A percentile compares a stretch with the other conserved stretches of the same genome.
These are phyloP conservation scores for Gaeumannomyces sp. DNA, from an alignment of 2,329 filamentous ascomycete species.

Conservation along the genomic window DNA sequence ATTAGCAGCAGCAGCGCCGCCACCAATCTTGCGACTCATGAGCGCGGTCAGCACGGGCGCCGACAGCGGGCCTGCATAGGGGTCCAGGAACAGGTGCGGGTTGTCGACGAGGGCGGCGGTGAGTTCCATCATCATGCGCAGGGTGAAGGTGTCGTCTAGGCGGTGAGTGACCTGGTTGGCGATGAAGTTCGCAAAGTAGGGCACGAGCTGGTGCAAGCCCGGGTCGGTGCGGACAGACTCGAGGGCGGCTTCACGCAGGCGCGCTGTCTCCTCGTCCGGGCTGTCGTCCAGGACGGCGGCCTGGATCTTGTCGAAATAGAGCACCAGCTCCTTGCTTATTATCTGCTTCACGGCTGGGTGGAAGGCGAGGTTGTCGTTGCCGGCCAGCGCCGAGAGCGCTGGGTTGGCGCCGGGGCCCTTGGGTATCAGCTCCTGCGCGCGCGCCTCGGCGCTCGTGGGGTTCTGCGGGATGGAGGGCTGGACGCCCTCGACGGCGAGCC, in stretches of 20 bases:
- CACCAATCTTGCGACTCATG: constrained; percentile 72
- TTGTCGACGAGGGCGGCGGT: constrained; percentile 81
- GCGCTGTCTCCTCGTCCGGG: constrained; percentile 67
- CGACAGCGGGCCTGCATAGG: constrained; percentile 60
- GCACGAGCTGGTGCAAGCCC: constrained; percentile 88
- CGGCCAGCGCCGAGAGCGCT: constrained; percentile 74
- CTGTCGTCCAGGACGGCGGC: constrained; percentile 81
- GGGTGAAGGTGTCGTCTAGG: constrained; percentile 80
- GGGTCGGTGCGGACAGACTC: constrained; percentile 83
- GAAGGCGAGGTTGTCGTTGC: constrained; percentile 75
- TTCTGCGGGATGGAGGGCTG: constrained; percentile 97
- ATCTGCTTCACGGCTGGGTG: constrained; percentile 94
- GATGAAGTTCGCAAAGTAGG: constrained; percentile 95
- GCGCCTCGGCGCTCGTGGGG: constrained; percentile 76
- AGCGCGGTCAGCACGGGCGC: constrained; percentile 89
- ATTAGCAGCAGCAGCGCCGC: neutral
- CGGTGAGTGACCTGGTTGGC: constrained; percentile 93
- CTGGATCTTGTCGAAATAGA: constrained; percentile 96
- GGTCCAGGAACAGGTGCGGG: constrained; percentile 65
- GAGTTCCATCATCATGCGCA: constrained; percentile 89
- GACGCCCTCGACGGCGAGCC: constrained; percentile 95
- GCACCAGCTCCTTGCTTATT: constrained; percentile 87
- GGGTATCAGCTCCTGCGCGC: constrained; percentile 77
- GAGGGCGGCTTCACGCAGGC: constrained; percentile 75
- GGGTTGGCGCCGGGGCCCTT: constrained; percentile 87